Evolutionary conservation across 1,284 basidiomycete species (phyloP).

Genomic region (Austroboletus niveus): DNA sequence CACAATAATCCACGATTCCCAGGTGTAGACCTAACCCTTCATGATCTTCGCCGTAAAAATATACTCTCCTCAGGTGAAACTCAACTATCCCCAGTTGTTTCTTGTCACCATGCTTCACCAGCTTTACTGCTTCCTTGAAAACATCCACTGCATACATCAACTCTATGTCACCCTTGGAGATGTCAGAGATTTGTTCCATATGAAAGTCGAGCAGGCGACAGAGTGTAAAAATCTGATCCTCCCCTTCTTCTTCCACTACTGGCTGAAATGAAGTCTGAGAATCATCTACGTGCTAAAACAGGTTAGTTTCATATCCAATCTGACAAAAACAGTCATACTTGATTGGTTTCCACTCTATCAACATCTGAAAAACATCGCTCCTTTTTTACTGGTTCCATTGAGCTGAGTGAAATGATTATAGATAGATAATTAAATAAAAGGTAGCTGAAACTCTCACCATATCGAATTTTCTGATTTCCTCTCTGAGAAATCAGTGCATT

Average conservation of each 20-base stretch:
- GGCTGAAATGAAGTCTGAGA: no score
- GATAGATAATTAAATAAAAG: no score
- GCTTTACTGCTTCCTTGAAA: not conserved
- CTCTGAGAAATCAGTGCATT: not conserved
- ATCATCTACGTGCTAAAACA: no score
- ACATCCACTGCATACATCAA: not conserved
- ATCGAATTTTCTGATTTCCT: no score
- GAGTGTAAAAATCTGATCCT: not conserved
- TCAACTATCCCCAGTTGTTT: not conserved
- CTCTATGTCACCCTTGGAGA: not conserved
- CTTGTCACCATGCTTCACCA: not conserved
- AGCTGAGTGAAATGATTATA: no score
- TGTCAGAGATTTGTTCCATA: not conserved
- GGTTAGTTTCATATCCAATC: no score
- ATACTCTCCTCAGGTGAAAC: constrained; percentile 1
- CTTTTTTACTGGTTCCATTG: no score
- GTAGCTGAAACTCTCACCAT: no score
- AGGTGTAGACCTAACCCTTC: not conserved
- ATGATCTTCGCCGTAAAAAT: not conserved
- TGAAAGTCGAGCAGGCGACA: not conserved
- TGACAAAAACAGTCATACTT: no score
- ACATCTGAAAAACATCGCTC: no score
- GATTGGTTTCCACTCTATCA: no score
- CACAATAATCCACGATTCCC: not conserved
- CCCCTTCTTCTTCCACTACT: not conserved